Base-by-base conservation (phyloP, 2,329 filamentous ascomycete genomes). In the Aspergillus latus region DNA sequence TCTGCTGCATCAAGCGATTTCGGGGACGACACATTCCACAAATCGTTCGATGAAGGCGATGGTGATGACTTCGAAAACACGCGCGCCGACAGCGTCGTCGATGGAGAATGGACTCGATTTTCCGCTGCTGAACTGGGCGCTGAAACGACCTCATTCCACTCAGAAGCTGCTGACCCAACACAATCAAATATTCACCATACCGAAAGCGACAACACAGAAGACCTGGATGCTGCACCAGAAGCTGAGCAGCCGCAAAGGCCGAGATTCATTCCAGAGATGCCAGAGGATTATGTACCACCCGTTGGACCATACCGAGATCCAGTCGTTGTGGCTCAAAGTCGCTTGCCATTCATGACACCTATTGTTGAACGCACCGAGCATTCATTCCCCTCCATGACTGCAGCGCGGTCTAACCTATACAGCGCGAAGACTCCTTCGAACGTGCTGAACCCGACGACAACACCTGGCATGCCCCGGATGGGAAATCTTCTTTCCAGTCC, bases 261-360 rank as follows among this genome's bases (percentile, higher is more conserved):
- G 62, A 58, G 70, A 68, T 64, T 80, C 79, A 46, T 82, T 74
- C 63, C 85, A 82, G 44, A 84, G 82, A 67, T 96, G 90, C 92
- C 92, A 0, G 90, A 96, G 68, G 90, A 95, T 72, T 96, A 92
- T 71, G 86, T 92, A 63, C 85, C 90, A 44, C 88, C 90, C 15
- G 88, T 83, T 55, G 83, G 87, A 47, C 89, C 90, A 57, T 96
- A 88, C 80, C 87, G 92, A 68, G 89, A 96, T 73, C 85, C 90
- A 68, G 83, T 78, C 36, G 83, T 92, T 71, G 82, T 88, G 72
- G 91, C 92, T 58, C 95, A 97, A 68, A 96, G 92, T 74, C 88
- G 92, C 53, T 80, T 97, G 8, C 94, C 93, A 2, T 99, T 97
- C 72, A 97, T 99, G 94, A 99, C 94, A 0, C 94, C 94, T 1